Evolutionary conservation across 1,284 basidiomycete species (phyloP).

Genomic region (Malassezia equina): DNA sequence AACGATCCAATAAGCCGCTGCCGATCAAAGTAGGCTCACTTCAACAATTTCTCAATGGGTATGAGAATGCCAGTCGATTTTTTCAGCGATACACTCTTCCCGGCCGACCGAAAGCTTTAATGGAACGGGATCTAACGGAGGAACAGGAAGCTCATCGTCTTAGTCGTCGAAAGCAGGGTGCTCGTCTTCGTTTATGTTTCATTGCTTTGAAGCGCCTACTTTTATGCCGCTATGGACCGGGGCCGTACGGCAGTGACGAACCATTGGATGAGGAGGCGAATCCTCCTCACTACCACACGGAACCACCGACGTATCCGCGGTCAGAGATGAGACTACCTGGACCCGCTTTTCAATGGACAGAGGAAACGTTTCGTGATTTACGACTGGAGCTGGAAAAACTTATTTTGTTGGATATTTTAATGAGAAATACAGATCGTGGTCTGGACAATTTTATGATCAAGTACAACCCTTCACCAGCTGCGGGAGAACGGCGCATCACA

Average conservation of each 20-base stretch:
- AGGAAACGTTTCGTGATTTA: conserved; percentile 63
- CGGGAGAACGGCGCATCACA: conserved; percentile 50
- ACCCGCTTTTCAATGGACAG: conserved; percentile 64
- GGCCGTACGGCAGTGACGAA: conserved; percentile 57
- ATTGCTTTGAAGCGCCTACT: conserved; percentile 34
- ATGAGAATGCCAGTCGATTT: conserved; percentile 74
- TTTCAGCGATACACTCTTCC: conserved; percentile 77
- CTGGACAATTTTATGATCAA: conserved; percentile 50
- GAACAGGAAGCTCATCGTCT: conserved; percentile 54
- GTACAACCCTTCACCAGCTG: conserved; percentile 6
- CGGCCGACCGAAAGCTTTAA: conserved; percentile 58
- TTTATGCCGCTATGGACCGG: conserved; percentile 57
- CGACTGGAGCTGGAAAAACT: conserved; percentile 72
- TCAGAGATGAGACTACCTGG: conserved; percentile 56
- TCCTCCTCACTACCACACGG: conserved; percentile 51
- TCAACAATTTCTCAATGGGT: conserved; percentile 78
- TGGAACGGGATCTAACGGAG: conserved; percentile 62
- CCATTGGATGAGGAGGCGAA: conserved; percentile 34
- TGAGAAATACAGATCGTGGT: conserved; percentile 63
- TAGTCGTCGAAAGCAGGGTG: conserved; percentile 31
- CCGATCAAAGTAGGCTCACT: conserved; percentile 62
- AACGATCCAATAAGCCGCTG: conserved; percentile 19
- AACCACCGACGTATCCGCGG: not conserved
- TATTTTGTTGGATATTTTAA: conserved; percentile 63
- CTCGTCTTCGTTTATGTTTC: conserved; percentile 31